These are phyloP conservation scores for Ascomycota sp. DNA, from an alignment of 2,329 filamentous ascomycete genomes.

Conservation along the genomic window DNA sequence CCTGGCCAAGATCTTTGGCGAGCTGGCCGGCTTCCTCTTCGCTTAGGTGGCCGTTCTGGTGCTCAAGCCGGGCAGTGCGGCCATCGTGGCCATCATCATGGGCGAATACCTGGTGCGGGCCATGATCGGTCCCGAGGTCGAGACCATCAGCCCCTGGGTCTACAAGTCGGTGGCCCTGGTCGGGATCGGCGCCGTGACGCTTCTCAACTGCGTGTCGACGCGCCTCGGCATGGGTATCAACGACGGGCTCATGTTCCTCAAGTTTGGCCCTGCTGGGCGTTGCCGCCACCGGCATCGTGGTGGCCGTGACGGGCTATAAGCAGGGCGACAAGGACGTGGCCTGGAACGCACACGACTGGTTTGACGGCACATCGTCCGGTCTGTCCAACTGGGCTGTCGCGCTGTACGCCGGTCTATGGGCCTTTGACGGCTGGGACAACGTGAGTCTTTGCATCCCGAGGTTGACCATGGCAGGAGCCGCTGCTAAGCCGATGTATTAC, in stretches of 20 bases:
- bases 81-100: constrained; percentile 95
- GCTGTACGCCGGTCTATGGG: constrained; percentile 89
- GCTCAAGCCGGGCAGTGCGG: constrained; percentile 77
- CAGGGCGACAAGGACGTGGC: constrained; percentile 56
- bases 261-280: constrained; percentile 79
- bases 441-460: constrained; percentile 28
- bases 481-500: neutral
- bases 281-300: constrained; percentile 71
- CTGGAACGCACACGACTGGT: constrained; percentile 81
- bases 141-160: constrained; percentile 66
- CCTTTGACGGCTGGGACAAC: constrained; percentile 98
- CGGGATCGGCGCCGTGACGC: constrained; percentile 56
- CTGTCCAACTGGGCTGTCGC: constrained; percentile 82
- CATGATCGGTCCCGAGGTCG: constrained; percentile 67
- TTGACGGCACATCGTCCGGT: constrained; percentile 62
- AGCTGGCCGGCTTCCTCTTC: constrained; percentile 81
- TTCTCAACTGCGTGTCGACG: constrained; percentile 81
- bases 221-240: constrained; percentile 71
- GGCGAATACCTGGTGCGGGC: constrained; percentile 91
- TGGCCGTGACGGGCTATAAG: constrained; percentile 70
- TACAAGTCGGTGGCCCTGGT: constrained; percentile 71
- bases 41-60: constrained; percentile 92
- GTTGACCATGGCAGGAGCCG: neutral
- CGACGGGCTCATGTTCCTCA: constrained; percentile 90
- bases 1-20: constrained; percentile 87